Conservation (phyloP, 495 filamentous ascomycete genomes). For the Barbatosphaeria neglecta region DNA sequence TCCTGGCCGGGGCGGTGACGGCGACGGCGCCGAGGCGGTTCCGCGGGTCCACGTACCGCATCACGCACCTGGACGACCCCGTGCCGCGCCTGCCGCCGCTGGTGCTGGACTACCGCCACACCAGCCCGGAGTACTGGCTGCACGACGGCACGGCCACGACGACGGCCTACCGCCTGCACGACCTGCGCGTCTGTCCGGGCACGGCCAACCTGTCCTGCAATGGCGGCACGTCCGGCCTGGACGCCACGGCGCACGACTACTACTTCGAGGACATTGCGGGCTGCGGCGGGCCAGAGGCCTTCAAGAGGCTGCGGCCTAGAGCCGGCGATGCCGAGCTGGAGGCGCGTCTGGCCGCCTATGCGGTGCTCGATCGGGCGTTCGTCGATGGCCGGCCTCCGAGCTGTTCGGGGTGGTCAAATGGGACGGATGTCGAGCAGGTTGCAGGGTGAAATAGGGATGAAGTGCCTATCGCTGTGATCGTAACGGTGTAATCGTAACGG, state of each 20-base stretch:
- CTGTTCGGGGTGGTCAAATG: background rate
- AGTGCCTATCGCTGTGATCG: too few relatives aligned
- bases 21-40: too few relatives aligned
- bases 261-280: conserved; percentile 26
- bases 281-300: conserved; percentile 11
- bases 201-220: conserved; percentile 27
- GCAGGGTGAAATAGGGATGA: too few relatives aligned
- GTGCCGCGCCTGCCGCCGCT: conserved; percentile 53
- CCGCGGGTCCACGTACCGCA: conserved; percentile 43
- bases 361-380: conserved; percentile 10
- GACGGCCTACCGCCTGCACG: conserved; percentile 9
- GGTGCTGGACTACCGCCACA: conserved; percentile 44
- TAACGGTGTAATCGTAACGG: too few relatives aligned
- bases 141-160: conserved; percentile 9
- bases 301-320: conserved; percentile 9
- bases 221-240: conserved; percentile 18
- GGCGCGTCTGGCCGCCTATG: conserved; percentile 16
- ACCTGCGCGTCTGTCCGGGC: conserved; percentile 27
- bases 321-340: conserved; percentile 19
- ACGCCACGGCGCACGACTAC: conserved; percentile 18
- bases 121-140: conserved; percentile 57
- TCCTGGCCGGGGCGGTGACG: conserved; percentile 47
- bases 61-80: conserved; percentile 57
- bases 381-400: background rate
- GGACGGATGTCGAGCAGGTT: too few relatives aligned